phyloP scores from a whole-genome alignment of 768 basidiomycete species.

The Lanmaoa rubissima region DNA sequence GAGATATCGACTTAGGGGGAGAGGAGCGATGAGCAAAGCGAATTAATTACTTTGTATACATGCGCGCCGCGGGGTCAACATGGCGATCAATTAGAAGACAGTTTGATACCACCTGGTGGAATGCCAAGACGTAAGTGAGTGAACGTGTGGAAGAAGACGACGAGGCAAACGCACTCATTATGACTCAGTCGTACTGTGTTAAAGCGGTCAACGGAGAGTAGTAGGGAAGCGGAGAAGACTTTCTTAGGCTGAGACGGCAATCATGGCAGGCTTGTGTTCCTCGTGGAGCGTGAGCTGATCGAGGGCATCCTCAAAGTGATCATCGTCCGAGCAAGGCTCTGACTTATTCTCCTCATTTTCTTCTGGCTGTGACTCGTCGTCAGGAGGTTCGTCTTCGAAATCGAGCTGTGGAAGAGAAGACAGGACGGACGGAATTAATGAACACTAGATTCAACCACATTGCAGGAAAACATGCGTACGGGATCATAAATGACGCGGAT shows the following conservation, averaged over 20 bases:
- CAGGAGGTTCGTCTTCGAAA: conserved; percentile 74
- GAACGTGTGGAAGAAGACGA: neutral
- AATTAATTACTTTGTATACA: neutral
- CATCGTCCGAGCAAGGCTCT: conserved; percentile 39
- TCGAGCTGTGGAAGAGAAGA: conserved; percentile 55
- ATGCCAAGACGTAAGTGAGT: neutral
- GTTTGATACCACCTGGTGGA: neutral
- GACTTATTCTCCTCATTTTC: conserved; percentile 36
- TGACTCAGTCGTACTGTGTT: conserved; percentile 1
- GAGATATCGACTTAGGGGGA: neutral
- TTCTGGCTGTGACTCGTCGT: conserved; percentile 37
- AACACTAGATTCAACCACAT: conserved; percentile 1
- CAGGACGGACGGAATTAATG: neutral
- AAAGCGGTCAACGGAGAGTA: neutral
- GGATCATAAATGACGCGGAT: conserved; percentile 94
- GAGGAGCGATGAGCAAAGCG: neutral
- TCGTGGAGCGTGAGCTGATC: conserved; percentile 48
- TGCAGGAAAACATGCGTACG: conserved; percentile 46
- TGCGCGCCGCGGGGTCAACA: neutral
- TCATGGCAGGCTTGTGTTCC: conserved; percentile 3
- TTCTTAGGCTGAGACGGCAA: conserved; percentile 20
- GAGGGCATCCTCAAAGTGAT: conserved; percentile 63
- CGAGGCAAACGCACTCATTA: neutral
- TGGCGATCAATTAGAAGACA: neutral
- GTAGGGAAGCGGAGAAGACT: neutral